Evolutionary conservation across 2,329 filamentous ascomycete genomes (phyloP), one percentile per base, ranked within the genome.

Genomic region (Rhytidhysteron rufulum): DNA sequence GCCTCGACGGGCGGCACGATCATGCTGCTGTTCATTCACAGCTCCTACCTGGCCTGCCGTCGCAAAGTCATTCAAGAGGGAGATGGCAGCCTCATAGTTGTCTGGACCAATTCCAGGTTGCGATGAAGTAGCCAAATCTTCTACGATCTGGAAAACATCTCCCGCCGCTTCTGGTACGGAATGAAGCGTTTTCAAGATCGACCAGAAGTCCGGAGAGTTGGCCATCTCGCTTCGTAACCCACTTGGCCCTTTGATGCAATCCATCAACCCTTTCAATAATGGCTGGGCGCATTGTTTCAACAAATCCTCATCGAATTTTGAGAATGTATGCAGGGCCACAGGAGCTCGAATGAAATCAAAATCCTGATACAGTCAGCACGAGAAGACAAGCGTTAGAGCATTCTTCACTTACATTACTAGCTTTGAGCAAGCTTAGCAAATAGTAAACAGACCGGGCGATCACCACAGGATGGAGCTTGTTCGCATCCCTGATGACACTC

Each of bases 131-230:
- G 77, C 78, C 2, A 88, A 81, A 19, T 79, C 82, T 57, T 93
- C 85, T 0, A 96, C 74, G n/a, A 97, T 86, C 40, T 85, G 81
- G 62, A 97, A 97, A 0, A 95, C 89, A 13, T 83, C 75, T 0
- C 83, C 75, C 2, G 88, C 86, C 19, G 85, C 83, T 39, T 87
- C 83, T 3, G 80, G 69, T 45, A 84, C 78, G 18, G 75, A 73
- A 34, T 87, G 82, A 15, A 98, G 71, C 22, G 82, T 79, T 45
- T 88, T 83, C 38, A 98, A 73, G 11, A 96, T 86, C 4, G 85
- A 85, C 93, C 93, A 98, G 65, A 98, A 97, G 59, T 98, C 93
- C 0, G 93, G 93, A 15, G 91, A 97, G 11, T 88, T 91, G 67
- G 95, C 94, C 51, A 97, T 86, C 67, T 97, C 91, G 51, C 87